phyloP scores from a whole-genome alignment of 192 early-diverging fungal genomes.

The Dissophora globulifera region DNA sequence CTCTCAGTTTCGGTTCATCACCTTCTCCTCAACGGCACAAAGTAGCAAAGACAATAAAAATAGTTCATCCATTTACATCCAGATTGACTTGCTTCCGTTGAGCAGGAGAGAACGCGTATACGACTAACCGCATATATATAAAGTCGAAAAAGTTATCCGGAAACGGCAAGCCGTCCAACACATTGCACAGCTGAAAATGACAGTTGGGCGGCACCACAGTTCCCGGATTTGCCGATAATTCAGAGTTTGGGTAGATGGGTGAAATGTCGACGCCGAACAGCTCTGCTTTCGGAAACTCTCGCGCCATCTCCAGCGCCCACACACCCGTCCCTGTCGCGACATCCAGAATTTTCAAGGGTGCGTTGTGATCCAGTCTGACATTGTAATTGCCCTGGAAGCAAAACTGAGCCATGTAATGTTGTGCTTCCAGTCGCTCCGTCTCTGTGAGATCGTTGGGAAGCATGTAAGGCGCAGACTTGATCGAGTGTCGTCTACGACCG shows the following conservation, averaged over 20 bases:
- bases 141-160: conserved; percentile 48
- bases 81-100: conserved; percentile 19
- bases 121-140: conserved; percentile 7
- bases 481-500: conserved; percentile 12
- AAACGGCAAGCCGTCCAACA: conserved; percentile 33
- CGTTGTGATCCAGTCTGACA: conserved; percentile 8
- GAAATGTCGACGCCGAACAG: conserved; percentile 51
- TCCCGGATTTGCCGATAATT: conserved; percentile 3
- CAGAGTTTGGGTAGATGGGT: conserved; percentile 38
- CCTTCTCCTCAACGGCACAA: no score
- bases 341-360: conserved; percentile 8
- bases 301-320: conserved; percentile 55
- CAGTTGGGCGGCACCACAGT: conserved; percentile 13
- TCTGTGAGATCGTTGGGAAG: conserved; percentile 34
- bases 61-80: conserved; percentile 4
- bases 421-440: conserved; percentile 55
- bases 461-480: conserved; percentile 24
- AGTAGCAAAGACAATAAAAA: neutral
- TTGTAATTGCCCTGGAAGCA: conserved; percentile 26
- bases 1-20: no score
- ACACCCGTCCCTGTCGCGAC: conserved; percentile 24
- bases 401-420: conserved; percentile 54
- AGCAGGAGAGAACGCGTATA: conserved; percentile 8
- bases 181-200: conserved; percentile 23
- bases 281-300: conserved; percentile 34